Percentiles rank a stretch among this genome's conserved stretches.
These are phyloP conservation scores for Dichomitus squalens DNA, from an alignment of 1,284 basidiomycete species.

Conservation along the genomic window DNA sequence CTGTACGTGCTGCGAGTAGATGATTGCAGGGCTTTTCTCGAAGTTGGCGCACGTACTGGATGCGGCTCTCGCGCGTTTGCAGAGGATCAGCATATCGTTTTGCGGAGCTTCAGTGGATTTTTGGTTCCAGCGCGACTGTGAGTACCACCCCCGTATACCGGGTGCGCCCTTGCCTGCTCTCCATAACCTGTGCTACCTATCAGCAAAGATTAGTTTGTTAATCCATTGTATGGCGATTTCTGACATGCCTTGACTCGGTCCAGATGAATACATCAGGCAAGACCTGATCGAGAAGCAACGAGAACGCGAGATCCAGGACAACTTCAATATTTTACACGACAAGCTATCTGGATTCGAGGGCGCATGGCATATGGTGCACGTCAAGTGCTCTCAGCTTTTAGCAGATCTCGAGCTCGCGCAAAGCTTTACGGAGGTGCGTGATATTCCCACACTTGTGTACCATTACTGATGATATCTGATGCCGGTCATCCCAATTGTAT, in stretches of 20 bases:
- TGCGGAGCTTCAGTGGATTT: slow-evolving; percentile 4
- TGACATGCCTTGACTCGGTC: neutral
- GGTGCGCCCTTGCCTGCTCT: no score
- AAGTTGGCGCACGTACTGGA: slow-evolving; percentile 26
- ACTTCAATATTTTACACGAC: neutral
- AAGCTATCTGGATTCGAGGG: neutral
- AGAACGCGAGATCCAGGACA: neutral
- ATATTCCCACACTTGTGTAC: neutral
- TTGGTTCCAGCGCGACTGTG: neutral
- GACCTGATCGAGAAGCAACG: neutral
- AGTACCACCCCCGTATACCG: neutral
- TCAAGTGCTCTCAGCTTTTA: neutral
- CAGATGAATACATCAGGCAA: neutral
- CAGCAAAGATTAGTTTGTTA: no score
- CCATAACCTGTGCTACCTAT: neutral
- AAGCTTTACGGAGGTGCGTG: neutral
- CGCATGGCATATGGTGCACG: neutral
- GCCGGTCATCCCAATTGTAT: no score
- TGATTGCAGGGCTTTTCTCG: neutral
- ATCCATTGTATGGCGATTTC: neutral
- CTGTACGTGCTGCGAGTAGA: neutral
- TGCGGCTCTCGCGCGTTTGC: slow-evolving; percentile 29
- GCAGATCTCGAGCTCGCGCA: slow-evolving; percentile 1
- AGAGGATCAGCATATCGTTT: slow-evolving; percentile 31
- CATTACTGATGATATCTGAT: no score